phyloP scores from a whole-genome alignment of 108 stramenopile species.

The Nitzschia inconspicua region DNA sequence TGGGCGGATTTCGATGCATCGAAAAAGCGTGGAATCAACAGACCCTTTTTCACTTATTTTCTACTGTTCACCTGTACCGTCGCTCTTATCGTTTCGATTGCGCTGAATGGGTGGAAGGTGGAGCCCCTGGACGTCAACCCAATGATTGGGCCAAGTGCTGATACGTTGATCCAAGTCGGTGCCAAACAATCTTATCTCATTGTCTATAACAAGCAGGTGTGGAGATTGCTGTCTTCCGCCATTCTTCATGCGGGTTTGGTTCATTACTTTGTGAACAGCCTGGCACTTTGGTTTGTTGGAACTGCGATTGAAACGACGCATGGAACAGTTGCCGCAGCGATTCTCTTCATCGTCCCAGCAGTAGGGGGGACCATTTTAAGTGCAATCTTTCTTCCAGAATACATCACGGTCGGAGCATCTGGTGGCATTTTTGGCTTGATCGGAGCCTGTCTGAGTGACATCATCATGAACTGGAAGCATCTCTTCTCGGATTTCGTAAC shows the following conservation, averaged over 20 bases:
- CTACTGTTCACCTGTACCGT: slow-evolving; percentile 64
- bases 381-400: slow-evolving; percentile 88
- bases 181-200: slow-evolving; percentile 88
- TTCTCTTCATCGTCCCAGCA: slow-evolving; percentile 70
- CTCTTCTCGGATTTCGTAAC: slow-evolving; percentile 72
- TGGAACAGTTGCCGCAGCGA: slow-evolving; percentile 65
- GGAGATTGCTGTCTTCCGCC: slow-evolving; percentile 81
- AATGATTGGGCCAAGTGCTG: slow-evolving; percentile 80
- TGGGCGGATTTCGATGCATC: slow-evolving; percentile 79
- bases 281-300: slow-evolving; percentile 88
- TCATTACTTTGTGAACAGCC: slow-evolving; percentile 89
- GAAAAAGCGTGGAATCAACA: slow-evolving; percentile 57
- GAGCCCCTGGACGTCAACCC: slow-evolving; percentile 81
- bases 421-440: slow-evolving; percentile 95
- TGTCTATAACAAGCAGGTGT: slow-evolving; percentile 79
- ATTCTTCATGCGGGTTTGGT: slow-evolving; percentile 96
- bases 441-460: slow-evolving; percentile 88
- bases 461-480: slow-evolving; percentile 91
- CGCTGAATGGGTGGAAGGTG: slow-evolving; percentile 80
- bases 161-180: slow-evolving; percentile 83
- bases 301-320: slow-evolving; percentile 86
- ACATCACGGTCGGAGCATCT: slow-evolving; percentile 87
- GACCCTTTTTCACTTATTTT: slow-evolving; percentile 75
- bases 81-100: slow-evolving; percentile 63
- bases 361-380: slow-evolving; percentile 86